These are phyloP conservation scores for Phoma herbarum DNA, from an alignment of 2,329 filamentous ascomycete genomes.

Conservation along the genomic window DNA sequence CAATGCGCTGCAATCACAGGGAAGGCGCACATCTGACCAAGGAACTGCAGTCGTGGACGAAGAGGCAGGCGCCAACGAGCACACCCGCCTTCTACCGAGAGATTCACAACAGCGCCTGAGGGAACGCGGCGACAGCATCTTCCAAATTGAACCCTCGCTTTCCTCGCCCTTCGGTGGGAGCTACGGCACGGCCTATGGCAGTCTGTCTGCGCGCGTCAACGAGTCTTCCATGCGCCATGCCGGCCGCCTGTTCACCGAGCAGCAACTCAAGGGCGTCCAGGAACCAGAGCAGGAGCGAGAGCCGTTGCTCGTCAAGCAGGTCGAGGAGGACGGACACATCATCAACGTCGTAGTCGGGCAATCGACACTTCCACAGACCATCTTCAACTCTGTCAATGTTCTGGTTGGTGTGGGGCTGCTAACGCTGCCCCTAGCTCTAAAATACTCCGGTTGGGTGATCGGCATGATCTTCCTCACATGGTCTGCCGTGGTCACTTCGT, in stretches of 20 bases:
- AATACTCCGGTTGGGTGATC: slow-evolving; percentile 87
- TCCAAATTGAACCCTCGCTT: slow-evolving; percentile 63
- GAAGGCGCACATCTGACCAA: slow-evolving; percentile 50
- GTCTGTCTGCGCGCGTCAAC: slow-evolving; percentile 64
- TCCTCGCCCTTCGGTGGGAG: slow-evolving; percentile 76
- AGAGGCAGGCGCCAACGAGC: slow-evolving; percentile 44
- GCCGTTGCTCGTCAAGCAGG: slow-evolving; percentile 85
- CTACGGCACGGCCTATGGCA: slow-evolving; percentile 71
- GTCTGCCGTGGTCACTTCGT: slow-evolving; percentile 78
- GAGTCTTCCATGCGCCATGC: slow-evolving; percentile 66
- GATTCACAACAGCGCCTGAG: slow-evolving; percentile 41
- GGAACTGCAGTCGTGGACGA: slow-evolving; percentile 49
- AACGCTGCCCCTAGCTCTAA: slow-evolving; percentile 86
- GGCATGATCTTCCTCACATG: slow-evolving; percentile 78
- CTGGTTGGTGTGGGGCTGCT: slow-evolving; percentile 90
- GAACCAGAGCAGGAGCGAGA: slow-evolving; percentile 62
- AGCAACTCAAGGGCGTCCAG: slow-evolving; percentile 54
- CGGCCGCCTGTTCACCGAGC: slow-evolving; percentile 59
- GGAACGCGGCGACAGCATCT: slow-evolving; percentile 55
- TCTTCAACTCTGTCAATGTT: slow-evolving; percentile 96
- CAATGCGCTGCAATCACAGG: slow-evolving; percentile 50
- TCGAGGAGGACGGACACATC: slow-evolving; percentile 84
- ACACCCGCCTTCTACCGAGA: slow-evolving; percentile 41
- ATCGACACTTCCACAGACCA: slow-evolving; percentile 93
- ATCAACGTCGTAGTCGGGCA: slow-evolving; percentile 87